phyloP scores from a whole-genome alignment of 2,329 filamentous ascomycete genomes.

The Xylariaceae sp. region DNA sequence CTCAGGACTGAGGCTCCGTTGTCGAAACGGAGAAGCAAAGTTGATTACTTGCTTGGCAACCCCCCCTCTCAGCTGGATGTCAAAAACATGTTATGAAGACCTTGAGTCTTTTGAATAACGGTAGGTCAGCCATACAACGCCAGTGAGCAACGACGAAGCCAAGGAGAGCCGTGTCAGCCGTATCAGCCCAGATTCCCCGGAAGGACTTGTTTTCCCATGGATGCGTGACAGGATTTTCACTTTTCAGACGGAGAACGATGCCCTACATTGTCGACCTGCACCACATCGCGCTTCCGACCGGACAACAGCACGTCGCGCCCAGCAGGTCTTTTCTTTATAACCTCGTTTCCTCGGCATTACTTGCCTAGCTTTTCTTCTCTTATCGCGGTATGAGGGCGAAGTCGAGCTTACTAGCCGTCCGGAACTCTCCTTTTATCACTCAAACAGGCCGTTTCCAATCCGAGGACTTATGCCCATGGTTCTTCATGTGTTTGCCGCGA shows the following conservation, averaged over 20 bases:
- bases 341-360: slow-evolving; percentile 21
- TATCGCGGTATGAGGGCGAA: slow-evolving; percentile 7
- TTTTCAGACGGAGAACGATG: slow-evolving; percentile 12
- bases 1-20: slow-evolving; percentile 24
- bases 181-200: slow-evolving; percentile 5
- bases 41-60: slow-evolving; percentile 19
- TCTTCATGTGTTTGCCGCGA: neutral
- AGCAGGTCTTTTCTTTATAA: slow-evolving; percentile 1
- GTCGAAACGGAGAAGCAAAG: slow-evolving; percentile 16
- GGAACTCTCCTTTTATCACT: neutral
- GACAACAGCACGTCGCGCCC: neutral
- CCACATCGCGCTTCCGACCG: neutral
- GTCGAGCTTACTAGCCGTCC: neutral
- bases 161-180: neutral
- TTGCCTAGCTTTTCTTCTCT: slow-evolving; percentile 15
- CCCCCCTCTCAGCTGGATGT: slow-evolving; percentile 28
- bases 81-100: slow-evolving; percentile 23
- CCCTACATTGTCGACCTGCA: slow-evolving; percentile 16
- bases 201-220: slow-evolving; percentile 4
- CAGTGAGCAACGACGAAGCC: slow-evolving; percentile 16
- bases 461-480: slow-evolving; percentile 4
- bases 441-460: slow-evolving; percentile 13
- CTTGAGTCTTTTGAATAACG: slow-evolving; percentile 3
- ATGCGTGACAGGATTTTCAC: slow-evolving; percentile 2
- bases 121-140: slow-evolving; percentile 11